Evolutionary conservation across 306 rosid genomes (phyloP).

Genomic region (Cucurbita ficifolia): DNA sequence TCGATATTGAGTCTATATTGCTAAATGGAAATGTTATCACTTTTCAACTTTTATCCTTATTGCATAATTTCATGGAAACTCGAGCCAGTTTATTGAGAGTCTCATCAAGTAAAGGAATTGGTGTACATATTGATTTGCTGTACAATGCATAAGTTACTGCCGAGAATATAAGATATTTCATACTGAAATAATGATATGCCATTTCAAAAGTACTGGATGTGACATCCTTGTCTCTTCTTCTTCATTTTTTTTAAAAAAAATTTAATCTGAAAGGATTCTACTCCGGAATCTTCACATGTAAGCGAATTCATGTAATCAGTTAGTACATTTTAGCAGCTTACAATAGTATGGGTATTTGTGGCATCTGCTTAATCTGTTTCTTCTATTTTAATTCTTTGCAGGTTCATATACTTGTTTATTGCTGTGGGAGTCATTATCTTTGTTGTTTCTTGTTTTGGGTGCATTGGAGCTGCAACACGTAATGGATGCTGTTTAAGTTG

Average conservation of each 20-base stretch:
- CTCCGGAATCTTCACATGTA: not conserved
- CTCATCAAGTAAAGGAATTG: not conserved
- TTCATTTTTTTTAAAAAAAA: not conserved
- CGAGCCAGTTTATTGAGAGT: not conserved
- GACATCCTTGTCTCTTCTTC: not conserved
- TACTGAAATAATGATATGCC: not conserved
- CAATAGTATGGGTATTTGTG: not conserved
- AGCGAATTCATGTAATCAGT: not conserved
- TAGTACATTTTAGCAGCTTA: not conserved
- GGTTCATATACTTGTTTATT: conserved; percentile 85
- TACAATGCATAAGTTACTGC: not conserved
- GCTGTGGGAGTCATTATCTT: conserved; percentile 63
- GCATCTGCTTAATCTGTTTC: conserved; percentile 4
- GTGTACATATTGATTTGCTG: not conserved
- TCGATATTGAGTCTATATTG: not conserved
- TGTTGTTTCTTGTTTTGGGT: conserved; percentile 71
- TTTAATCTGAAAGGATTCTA: not conserved
- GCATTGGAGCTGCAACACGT: conserved; percentile 57
- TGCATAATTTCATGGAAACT: not conserved
- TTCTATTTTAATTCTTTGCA: conserved; percentile 20
- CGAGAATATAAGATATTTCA: not conserved
- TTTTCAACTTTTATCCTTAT: not conserved
- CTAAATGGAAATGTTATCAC: not conserved
- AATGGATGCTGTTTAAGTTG: conserved; percentile 79
- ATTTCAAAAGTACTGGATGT: not conserved